A percentile compares a stretch with the other conserved stretches of the same genome.
These are phyloP conservation scores for Bombardia bombarda DNA, from an alignment of 495 filamentous ascomycete species.

Conservation along the genomic window DNA sequence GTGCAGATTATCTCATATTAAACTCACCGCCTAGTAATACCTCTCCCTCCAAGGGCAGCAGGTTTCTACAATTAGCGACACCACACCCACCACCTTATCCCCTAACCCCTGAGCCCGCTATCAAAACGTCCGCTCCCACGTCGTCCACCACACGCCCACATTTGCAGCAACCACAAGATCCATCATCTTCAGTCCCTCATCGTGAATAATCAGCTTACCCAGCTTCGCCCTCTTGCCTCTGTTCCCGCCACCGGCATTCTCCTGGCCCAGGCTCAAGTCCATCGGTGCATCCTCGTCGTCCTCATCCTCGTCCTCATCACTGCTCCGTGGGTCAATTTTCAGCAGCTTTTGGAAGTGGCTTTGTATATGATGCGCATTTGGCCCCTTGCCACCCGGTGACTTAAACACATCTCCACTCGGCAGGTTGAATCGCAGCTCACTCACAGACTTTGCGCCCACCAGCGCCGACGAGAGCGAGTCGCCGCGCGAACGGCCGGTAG, in stretches of 20 bases:
- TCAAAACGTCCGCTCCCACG: slow-evolving; percentile 56
- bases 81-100: neutral
- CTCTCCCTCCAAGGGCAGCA: too few relatives aligned
- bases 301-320: slow-evolving; percentile 21
- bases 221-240: slow-evolving; percentile 82
- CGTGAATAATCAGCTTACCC: slow-evolving; percentile 83
- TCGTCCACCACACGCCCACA: slow-evolving; percentile 86
- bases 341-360: slow-evolving; percentile 30
- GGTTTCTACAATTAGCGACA: too few relatives aligned
- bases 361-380: slow-evolving; percentile 18
- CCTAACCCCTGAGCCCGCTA: neutral
- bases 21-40: too few relatives aligned
- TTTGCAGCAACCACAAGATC: slow-evolving; percentile 89
- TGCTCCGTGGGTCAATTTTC: slow-evolving; percentile 12
- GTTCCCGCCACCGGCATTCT: slow-evolving; percentile 72
- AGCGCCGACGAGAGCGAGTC: slow-evolving; percentile 19
- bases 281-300: slow-evolving; percentile 29
- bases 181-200: slow-evolving; percentile 91
- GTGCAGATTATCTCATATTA: too few relatives aligned
- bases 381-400: neutral
- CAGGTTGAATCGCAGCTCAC: slow-evolving; percentile 84
- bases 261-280: slow-evolving; percentile 67
- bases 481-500: slow-evolving; percentile 15
- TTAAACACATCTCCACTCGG: slow-evolving; percentile 27
- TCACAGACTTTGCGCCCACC: slow-evolving; percentile 47